Conservation (phyloP, 2,329 filamentous ascomycete species). For the Arthrobotrys sinensis region DNA sequence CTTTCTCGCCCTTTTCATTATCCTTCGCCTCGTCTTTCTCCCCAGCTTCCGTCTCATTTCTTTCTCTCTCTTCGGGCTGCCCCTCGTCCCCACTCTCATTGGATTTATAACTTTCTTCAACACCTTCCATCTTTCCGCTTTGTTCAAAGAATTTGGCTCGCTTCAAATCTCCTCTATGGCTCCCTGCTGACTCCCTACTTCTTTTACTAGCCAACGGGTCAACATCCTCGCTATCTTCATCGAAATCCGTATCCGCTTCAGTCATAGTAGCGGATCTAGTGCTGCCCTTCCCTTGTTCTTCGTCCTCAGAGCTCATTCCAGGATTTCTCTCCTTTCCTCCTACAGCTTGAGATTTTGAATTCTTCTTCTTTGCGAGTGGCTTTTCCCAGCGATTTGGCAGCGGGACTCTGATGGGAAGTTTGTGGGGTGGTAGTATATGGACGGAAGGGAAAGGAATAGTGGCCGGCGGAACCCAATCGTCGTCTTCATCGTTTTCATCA, state of each 20-base stretch:
- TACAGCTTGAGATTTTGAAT: neutral
- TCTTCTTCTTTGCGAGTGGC: constrained; percentile 6
- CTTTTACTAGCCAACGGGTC: constrained; percentile 40
- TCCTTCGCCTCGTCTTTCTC: neutral
- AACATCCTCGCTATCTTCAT: constrained; percentile 8
- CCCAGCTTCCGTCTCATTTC: neutral
- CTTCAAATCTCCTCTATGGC: constrained; percentile 39
- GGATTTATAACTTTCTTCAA: neutral
- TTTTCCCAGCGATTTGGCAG: neutral
- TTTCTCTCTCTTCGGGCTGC: neutral
- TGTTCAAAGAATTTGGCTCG: constrained; percentile 29
- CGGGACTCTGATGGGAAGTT: neutral
- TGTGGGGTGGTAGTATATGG: neutral
- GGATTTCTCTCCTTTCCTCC: constrained; percentile 29
- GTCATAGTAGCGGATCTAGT: neutral
- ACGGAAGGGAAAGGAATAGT: neutral
- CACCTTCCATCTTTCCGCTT: constrained; percentile 10
- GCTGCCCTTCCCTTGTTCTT: neutral
- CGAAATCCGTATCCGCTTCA: constrained; percentile 2
- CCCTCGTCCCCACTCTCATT: no score
- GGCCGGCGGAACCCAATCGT: neutral
- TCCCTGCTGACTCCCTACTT: constrained; percentile 38
- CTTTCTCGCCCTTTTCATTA: neutral
- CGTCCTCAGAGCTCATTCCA: constrained; percentile 15
- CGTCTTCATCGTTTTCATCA: neutral